Evolutionary conservation across 164 flowering plant genomes (phyloP).

Genomic region (Magnolia changhungtana): DNA sequence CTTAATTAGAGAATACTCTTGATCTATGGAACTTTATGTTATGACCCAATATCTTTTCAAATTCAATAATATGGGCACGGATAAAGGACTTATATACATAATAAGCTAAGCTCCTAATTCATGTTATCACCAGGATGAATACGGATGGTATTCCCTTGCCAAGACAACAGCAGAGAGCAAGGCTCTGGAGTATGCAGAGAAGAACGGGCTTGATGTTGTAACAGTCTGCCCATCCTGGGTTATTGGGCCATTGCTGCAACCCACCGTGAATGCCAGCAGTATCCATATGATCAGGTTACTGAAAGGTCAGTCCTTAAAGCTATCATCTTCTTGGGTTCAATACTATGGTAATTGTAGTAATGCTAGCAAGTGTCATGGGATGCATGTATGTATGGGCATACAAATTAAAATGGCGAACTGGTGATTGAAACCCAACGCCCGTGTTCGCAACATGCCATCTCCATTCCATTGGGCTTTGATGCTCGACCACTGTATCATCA

Average conservation of each 20-base stretch:
- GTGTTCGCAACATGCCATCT: neutral
- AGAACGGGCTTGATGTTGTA: slow-evolving; percentile 42
- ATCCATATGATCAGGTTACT: slow-evolving; percentile 29
- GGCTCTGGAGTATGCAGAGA: slow-evolving; percentile 46
- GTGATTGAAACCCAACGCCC: neutral
- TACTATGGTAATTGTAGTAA: too few species aligned
- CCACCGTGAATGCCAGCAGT: slow-evolving; percentile 45
- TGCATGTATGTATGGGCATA: too few species aligned
- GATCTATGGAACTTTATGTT: too few species aligned
- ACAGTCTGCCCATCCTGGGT: slow-evolving; percentile 46
- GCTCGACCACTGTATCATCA: too few species aligned
- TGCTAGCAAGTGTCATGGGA: too few species aligned
- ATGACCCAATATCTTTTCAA: too few species aligned
- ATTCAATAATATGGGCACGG: too few species aligned
- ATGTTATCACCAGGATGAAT: neutral
- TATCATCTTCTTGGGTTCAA: neutral
- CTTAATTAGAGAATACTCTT: too few species aligned
- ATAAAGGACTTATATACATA: too few species aligned
- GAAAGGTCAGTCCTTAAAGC: slow-evolving; percentile 31
- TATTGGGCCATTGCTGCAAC: slow-evolving; percentile 59
- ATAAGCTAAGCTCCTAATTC: neutral
- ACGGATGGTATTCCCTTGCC: slow-evolving; percentile 40
- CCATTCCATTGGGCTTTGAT: neutral
- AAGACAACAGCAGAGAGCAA: slow-evolving; percentile 52
- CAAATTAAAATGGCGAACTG: neutral